phyloP scores from a whole-genome alignment of 768 basidiomycete genomes.

The Trametes punicea region DNA sequence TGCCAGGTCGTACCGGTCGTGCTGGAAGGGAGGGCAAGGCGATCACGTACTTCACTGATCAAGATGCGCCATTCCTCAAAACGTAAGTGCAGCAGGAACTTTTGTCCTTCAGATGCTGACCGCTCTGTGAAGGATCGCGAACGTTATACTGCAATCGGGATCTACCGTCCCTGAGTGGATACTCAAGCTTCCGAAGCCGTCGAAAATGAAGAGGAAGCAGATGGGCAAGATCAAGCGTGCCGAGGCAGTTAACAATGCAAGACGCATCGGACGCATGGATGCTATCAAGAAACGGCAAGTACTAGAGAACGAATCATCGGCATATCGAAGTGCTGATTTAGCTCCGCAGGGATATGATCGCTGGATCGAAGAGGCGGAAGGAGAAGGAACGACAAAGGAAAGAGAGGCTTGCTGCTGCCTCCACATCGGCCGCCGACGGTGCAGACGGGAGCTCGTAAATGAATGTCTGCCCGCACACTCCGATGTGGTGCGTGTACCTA shows the following conservation, averaged over 20 bases:
- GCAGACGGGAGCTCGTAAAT: conserved; percentile 10
- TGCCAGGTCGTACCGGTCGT: conserved; percentile 84
- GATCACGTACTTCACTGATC: conserved; percentile 92
- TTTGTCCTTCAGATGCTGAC: background rate
- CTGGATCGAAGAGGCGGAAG: conserved; percentile 67
- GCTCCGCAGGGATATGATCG: conserved; percentile 67
- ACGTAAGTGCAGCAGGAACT: conserved; percentile 47
- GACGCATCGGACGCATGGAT: conserved; percentile 63
- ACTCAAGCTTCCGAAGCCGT: conserved; percentile 87
- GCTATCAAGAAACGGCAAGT: conserved; percentile 70
- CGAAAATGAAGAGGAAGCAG: conserved; percentile 78
- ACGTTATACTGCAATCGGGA: conserved; percentile 91
- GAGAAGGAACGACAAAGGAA: conserved; percentile 31
- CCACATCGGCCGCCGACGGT: conserved; percentile 5
- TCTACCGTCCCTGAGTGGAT: conserved; percentile 94
- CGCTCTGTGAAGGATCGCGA: conserved; percentile 67
- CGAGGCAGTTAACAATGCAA: conserved; percentile 68
- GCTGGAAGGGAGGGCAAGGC: conserved; percentile 92
- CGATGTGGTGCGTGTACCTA: conserved; percentile 13
- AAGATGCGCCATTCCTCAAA: conserved; percentile 90
- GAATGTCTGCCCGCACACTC: conserved; percentile 14
- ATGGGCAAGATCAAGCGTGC: conserved; percentile 85
- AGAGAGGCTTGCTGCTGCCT: conserved; percentile 1
- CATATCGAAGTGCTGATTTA: conserved; percentile 1
- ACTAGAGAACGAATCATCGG: background rate